phyloP scores from a whole-genome alignment of 2,329 filamentous ascomycete genomes.

The Alternaria alternata region DNA sequence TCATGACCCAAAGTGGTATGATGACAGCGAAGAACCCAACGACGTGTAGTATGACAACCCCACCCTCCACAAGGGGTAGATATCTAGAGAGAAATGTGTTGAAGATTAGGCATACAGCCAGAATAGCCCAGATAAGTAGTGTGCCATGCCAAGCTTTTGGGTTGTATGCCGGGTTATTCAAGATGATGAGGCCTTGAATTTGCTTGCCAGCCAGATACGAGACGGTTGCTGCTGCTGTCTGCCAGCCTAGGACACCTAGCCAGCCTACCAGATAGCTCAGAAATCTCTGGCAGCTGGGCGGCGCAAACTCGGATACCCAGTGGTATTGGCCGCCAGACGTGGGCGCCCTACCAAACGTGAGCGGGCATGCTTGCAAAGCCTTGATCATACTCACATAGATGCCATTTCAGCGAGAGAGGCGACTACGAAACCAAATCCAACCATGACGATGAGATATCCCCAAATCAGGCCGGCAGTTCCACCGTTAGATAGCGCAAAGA shows the following conservation, averaged over 20 bases:
- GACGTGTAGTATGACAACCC: conserved; percentile 55
- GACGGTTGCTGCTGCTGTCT: conserved; percentile 54
- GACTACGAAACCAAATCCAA: conserved; percentile 35
- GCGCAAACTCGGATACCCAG: conserved; percentile 36
- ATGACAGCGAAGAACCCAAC: conserved; percentile 60
- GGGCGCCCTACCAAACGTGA: conserved; percentile 29
- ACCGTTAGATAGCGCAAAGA: conserved; percentile 33
- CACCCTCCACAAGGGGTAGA: conserved; percentile 35
- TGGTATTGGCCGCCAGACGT: conserved; percentile 46
- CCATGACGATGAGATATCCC: conserved; percentile 34
- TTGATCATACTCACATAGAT: conserved; percentile 36
- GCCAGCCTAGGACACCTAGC: conserved; percentile 58
- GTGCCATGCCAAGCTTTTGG: conserved; percentile 57
- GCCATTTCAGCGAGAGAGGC: conserved; percentile 45
- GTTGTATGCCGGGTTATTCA: conserved; percentile 53
- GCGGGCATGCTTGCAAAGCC: not conserved
- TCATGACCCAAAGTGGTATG: conserved; percentile 41
- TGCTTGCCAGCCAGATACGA: conserved; percentile 54
- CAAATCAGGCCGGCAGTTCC: conserved; percentile 44
- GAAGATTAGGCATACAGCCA: conserved; percentile 44
- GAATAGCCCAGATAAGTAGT: conserved; percentile 56
- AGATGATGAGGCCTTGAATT: conserved; percentile 46
- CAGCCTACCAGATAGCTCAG: conserved; percentile 54
- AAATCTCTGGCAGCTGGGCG: conserved; percentile 48
- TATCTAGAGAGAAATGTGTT: conserved; percentile 54